Base-by-base conservation (phyloP, 1,139 yeast genomes). In the Pichia sp. region DNA sequence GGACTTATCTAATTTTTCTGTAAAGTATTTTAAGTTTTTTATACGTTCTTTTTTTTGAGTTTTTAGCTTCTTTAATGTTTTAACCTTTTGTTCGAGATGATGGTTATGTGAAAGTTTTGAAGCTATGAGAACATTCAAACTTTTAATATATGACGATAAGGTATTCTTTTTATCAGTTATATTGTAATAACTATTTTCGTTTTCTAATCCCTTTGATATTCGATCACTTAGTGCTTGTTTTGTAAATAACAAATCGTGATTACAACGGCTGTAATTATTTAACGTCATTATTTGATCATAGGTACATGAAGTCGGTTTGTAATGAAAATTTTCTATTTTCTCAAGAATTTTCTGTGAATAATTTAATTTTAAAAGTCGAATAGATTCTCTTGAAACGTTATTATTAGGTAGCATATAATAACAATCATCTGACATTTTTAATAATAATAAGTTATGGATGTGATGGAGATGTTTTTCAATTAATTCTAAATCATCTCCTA, bases 231-330 rank as follows among this genome's bases (percentile, higher is more conserved):
- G 37, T 5, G 39, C 47, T 8, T 41, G 40, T n/a, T 62, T 65
- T 4, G 68, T 59, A 6, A 45, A 35, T 2, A 51, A 23, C 6
- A 59, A 40, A 48, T 73, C 78, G 26, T 59, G 61, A 8, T 71
- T 62, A 45, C 74, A 70, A 24, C 65, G 58, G 38, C 71, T 68
- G 9, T 71, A 55, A 32, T 73, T 71, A 50, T 69, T 69, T 45
- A 75, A 49, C 45, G 71, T 73, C 70, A 73, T 69, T 6, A 72
- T 63, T 25, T 65, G 65, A 46, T 73, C 75, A 50, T 64, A 73
- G 0, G 72, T 61, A 39, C 66, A 57, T 2, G 60, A 54, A 2
- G 25, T 34, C 37, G 53, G 55, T 22, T 49, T 48, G 28, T 40
- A 40, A 12, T 39, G 38, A 6, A 33, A 39, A 29, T 45, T 36